phyloP scores from a whole-genome alignment of 73 alveolate species.

The Blepharisma japonicum region DNA sequence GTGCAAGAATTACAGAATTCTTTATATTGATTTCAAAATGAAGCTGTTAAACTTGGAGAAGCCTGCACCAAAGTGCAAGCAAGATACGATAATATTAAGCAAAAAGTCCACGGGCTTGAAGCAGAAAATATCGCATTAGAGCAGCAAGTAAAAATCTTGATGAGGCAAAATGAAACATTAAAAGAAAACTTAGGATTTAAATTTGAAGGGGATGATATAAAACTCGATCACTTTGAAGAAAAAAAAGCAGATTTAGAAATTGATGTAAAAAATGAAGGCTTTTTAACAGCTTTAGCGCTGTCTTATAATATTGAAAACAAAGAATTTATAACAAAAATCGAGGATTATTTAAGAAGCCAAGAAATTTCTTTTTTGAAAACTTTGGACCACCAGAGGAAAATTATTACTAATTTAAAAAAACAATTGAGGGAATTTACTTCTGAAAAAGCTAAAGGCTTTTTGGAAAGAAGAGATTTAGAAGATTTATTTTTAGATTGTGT shows the following conservation, averaged over 20 bases:
- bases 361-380: neutral
- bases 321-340: neutral
- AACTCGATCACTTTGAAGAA: neutral
- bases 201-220: neutral
- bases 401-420: neutral
- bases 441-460: neutral
- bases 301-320: neutral
- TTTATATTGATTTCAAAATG: slow-evolving; percentile 6
- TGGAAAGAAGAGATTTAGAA: neutral
- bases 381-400: neutral
- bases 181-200: neutral
- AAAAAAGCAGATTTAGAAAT: neutral
- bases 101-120: slow-evolving; percentile 11
- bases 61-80: slow-evolving; percentile 20
- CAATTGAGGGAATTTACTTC: neutral
- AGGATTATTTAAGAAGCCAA: neutral
- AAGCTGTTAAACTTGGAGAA: slow-evolving; percentile 26
- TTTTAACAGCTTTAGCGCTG: neutral
- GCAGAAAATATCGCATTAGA: slow-evolving; percentile 9
- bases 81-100: neutral
- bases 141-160: neutral
- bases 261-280: neutral
- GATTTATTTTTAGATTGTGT: neutral
- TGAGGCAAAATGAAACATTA: neutral
- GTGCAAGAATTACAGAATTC: neutral